Conservation (phyloP, 208 protist species). For the Herpetomonas samuelpessoai region DNA sequence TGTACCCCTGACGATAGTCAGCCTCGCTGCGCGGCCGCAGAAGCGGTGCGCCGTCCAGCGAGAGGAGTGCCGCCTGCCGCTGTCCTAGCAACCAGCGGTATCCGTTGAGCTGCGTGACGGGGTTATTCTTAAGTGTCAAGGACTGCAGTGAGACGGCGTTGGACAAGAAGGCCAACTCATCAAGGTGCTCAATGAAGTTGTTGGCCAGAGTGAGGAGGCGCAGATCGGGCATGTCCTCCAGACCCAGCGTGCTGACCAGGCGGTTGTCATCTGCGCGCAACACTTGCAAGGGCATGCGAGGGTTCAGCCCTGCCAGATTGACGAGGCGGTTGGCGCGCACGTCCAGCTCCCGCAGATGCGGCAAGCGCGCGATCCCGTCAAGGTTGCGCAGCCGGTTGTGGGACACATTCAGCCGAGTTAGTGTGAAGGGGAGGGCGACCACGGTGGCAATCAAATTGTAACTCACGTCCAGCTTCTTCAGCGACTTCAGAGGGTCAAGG, state of each 20-base stretch:
- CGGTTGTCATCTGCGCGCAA: slow-evolving; percentile 72
- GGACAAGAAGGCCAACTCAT: slow-evolving; percentile 61
- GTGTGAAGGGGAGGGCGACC: slow-evolving; percentile 41
- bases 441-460: slow-evolving; percentile 67
- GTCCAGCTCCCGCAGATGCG: slow-evolving; percentile 69
- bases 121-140: slow-evolving; percentile 54
- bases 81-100: slow-evolving; percentile 46
- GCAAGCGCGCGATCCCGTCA: slow-evolving; percentile 50
- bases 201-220: slow-evolving; percentile 49
- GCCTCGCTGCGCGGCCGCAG: slow-evolving; percentile 9
- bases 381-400: slow-evolving; percentile 73
- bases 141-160: slow-evolving; percentile 49
- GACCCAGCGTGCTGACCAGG: slow-evolving; percentile 34
- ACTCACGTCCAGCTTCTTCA: slow-evolving; percentile 59
- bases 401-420: slow-evolving; percentile 70
- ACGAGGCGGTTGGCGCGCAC: slow-evolving; percentile 71
- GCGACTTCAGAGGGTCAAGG: slow-evolving; percentile 53
- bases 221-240: slow-evolving; percentile 58
- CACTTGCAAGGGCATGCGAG: slow-evolving; percentile 45
- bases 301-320: slow-evolving; percentile 44
- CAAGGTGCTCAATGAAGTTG: slow-evolving; percentile 72
- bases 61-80: slow-evolving; percentile 41
- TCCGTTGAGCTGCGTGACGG: slow-evolving; percentile 41
- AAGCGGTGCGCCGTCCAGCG: slow-evolving; percentile 68
- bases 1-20: not conserved